Evolutionary conservation across 495 filamentous ascomycete genomes (phyloP).

Genomic region (Podospora conica): DNA sequence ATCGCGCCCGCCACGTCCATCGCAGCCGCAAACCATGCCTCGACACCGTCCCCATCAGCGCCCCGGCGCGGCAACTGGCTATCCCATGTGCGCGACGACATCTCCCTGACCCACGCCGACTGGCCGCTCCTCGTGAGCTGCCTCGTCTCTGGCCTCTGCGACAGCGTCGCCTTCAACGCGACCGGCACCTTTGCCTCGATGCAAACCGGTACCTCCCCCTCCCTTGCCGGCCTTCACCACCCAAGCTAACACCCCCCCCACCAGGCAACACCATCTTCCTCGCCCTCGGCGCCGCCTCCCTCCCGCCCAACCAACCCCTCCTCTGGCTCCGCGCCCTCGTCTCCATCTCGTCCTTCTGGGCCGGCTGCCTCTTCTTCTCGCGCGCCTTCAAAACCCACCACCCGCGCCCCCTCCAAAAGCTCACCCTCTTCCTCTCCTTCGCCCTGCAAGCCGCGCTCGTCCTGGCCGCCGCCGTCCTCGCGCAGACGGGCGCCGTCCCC

Average conservation of each 20-base stretch:
- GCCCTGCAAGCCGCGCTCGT: constrained; percentile 48
- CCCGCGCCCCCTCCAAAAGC: constrained; percentile 40
- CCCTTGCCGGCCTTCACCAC: not conserved
- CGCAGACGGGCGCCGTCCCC: constrained; percentile 29
- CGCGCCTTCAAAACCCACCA: constrained; percentile 10
- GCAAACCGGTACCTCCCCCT: constrained; percentile 44
- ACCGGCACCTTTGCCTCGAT: constrained; percentile 58
- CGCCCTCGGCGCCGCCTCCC: constrained; percentile 53
- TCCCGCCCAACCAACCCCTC: constrained; percentile 46
- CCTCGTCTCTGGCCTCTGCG: constrained; percentile 53
- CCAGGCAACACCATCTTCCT: constrained; percentile 61
- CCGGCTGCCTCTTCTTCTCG: constrained; percentile 45
- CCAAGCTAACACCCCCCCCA: not conserved
- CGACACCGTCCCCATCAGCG: not conserved
- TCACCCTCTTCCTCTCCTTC: constrained; percentile 52
- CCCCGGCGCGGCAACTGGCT: not conserved
- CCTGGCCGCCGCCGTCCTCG: constrained; percentile 49
- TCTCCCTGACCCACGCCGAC: constrained; percentile 44
- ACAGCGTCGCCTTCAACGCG: constrained; percentile 56
- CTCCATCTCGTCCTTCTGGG: constrained; percentile 53
- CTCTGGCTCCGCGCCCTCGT: constrained; percentile 59
- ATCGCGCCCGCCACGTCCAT: not conserved
- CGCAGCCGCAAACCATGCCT: not conserved
- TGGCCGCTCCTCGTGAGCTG: constrained; percentile 50
- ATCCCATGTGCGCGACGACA: constrained; percentile 21